Evolutionary conservation across 768 basidiomycete species (phyloP).

Genomic region (Gautieria morchelliformis): DNA sequence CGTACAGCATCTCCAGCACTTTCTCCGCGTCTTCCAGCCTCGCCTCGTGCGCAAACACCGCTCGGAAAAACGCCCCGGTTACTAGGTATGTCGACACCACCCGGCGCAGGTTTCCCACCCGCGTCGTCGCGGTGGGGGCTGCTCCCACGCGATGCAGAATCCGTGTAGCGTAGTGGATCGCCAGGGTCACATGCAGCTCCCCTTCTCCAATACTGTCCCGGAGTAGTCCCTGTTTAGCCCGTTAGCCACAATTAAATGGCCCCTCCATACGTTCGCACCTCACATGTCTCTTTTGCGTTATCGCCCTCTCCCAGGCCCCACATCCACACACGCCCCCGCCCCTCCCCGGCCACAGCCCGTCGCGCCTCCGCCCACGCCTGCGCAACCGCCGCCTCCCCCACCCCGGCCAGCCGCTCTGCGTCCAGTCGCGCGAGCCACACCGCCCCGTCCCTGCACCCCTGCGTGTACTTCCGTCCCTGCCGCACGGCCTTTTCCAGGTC

Average conservation of each 20-base stretch:
- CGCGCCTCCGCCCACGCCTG: slow-evolving; percentile 39
- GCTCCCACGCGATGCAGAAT: slow-evolving; percentile 16
- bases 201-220: slow-evolving; percentile 37
- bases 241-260: background rate
- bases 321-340: slow-evolving; percentile 37
- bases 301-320: slow-evolving; percentile 34
- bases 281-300: slow-evolving; percentile 12
- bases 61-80: slow-evolving; percentile 34
- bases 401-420: slow-evolving; percentile 27
- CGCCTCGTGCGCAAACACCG: slow-evolving; percentile 27
- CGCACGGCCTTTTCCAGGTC: slow-evolving; percentile 26
- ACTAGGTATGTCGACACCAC: slow-evolving; percentile 34
- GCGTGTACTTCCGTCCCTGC: slow-evolving; percentile 39
- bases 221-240: slow-evolving; percentile 29
- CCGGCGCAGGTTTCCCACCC: slow-evolving; percentile 26
- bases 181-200: slow-evolving; percentile 34
- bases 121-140: slow-evolving; percentile 14
- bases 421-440: slow-evolving; percentile 48
- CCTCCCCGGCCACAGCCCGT: slow-evolving; percentile 23
- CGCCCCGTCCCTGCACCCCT: slow-evolving; percentile 24
- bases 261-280: slow-evolving; percentile 6
- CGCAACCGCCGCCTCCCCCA: slow-evolving; percentile 14
- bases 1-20: slow-evolving; percentile 30
- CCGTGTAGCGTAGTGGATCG: slow-evolving; percentile 34
- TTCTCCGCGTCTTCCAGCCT: slow-evolving; percentile 14